These are phyloP conservation scores for Septoria petroselini DNA, from an alignment of 2,329 filamentous ascomycete species.

Conservation along the genomic window DNA sequence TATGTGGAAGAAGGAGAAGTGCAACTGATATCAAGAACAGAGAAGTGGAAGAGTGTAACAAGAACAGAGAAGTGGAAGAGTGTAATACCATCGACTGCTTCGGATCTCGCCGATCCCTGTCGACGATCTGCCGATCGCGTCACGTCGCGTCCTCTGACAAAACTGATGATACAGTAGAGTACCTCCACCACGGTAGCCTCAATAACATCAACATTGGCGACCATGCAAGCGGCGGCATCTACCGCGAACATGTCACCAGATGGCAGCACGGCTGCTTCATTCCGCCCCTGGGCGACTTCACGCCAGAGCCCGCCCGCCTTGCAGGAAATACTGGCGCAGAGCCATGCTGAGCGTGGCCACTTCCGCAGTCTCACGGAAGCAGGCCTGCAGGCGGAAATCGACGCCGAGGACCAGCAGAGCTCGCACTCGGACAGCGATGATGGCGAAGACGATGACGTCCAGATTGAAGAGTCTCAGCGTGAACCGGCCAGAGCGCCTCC, in stretches of 20 bases:
- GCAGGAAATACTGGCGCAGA: conserved; percentile 72
- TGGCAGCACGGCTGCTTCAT: conserved; percentile 48
- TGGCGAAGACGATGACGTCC: conserved; percentile 45
- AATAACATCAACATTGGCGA: too few species aligned
- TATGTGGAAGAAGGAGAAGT: neutral
- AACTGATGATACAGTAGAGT: too few species aligned
- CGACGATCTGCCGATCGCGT: neutral
- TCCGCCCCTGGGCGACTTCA: conserved; percentile 60
- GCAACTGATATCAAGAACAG: neutral
- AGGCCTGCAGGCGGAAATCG: conserved; percentile 66
- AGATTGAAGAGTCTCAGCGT: conserved; percentile 32
- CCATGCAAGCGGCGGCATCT: too few species aligned
- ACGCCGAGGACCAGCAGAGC: conserved; percentile 42
- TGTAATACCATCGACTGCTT: neutral
- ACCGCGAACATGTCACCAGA: conserved; percentile 15
- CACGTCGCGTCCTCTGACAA: conserved; percentile 6
- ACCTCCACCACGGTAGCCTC: too few species aligned
- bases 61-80: neutral
- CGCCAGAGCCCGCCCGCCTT: conserved; percentile 60
- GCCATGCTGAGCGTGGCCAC: conserved; percentile 73
- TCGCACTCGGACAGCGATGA: conserved; percentile 47
- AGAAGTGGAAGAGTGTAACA: neutral
- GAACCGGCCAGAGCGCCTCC: conserved; percentile 23
- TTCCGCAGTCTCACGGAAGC: conserved; percentile 78
- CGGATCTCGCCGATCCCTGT: neutral